Evolutionary conservation across 768 basidiomycete genomes (phyloP).

Genomic region (Lactarius pseudohatsudake): DNA sequence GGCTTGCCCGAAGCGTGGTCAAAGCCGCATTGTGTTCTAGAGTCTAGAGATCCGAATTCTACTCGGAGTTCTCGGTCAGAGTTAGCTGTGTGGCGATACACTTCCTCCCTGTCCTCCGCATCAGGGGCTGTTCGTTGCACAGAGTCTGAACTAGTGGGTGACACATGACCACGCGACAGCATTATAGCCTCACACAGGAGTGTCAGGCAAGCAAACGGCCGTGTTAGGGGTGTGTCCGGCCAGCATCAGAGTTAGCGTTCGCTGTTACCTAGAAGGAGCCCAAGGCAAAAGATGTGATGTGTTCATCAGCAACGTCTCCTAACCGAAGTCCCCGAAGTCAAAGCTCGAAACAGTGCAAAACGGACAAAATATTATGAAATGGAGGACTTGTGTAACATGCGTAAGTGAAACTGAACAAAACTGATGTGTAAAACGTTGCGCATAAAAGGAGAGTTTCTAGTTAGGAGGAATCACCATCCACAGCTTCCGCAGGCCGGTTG

Average conservation of each 20-base stretch:
- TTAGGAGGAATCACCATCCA: not conserved
- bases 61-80: not conserved
- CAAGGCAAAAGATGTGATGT: not conserved
- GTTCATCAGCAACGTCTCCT: not conserved
- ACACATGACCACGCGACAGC: not conserved
- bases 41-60: not conserved
- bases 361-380: not conserved
- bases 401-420: constrained; percentile 2
- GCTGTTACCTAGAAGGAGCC: not conserved
- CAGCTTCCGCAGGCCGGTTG: constrained; percentile 1
- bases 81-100: no score
- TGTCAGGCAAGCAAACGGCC: no score
- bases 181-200: not conserved
- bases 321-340: not conserved
- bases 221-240: not conserved
- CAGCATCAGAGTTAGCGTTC: not conserved
- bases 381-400: not conserved
- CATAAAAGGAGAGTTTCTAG: constrained; percentile 7
- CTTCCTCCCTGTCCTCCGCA: no score
- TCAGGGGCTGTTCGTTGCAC: not conserved
- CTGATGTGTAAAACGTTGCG: constrained; percentile 4
- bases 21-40: not conserved
- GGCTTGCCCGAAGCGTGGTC: not conserved
- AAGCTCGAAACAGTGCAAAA: not conserved
- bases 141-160: no score